Conservation (phyloP, 1,139 yeast genomes). For the Taphrina pruni region DNA sequence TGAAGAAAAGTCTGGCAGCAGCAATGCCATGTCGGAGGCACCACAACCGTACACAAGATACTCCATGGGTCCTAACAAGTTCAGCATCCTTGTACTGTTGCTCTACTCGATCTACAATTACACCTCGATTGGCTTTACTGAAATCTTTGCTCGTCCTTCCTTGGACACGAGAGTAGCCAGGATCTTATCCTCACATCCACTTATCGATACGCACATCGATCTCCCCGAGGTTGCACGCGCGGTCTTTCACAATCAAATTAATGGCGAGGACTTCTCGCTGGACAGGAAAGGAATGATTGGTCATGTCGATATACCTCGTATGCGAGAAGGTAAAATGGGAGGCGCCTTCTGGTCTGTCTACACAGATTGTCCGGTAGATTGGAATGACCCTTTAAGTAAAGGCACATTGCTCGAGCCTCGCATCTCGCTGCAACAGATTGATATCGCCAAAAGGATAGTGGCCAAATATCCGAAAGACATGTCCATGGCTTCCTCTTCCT, state of each 20-base stretch:
- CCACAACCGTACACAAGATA: background rate
- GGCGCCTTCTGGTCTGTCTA: constrained; percentile 56
- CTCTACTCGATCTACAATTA: background rate
- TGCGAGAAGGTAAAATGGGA: constrained; percentile 56
- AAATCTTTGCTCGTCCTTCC: background rate
- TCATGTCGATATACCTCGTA: constrained; percentile 56
- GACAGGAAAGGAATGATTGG: constrained; percentile 50
- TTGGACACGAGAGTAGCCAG: constrained; percentile 18
- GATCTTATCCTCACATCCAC: constrained; percentile 49
- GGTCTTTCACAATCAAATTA: constrained; percentile 57
- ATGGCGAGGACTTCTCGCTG: constrained; percentile 50
- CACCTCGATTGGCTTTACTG: background rate
- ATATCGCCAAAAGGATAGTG: constrained; percentile 58
- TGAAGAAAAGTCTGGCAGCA: background rate
- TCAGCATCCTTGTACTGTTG: constrained; percentile 8
- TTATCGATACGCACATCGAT: constrained; percentile 60
- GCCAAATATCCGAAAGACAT: constrained; percentile 54
- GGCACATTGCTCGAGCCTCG: constrained; percentile 56
- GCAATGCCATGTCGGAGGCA: background rate
- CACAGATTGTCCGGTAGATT: constrained; percentile 31
- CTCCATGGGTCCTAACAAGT: background rate
- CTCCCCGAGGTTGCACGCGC: constrained; percentile 57
- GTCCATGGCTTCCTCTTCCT: constrained; percentile 54
- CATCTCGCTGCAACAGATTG: constrained; percentile 63
- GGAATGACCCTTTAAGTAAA: constrained; percentile 46